Evolutionary conservation across 345 rosid species (phyloP), one percentile per base, ranked within the genome.

Genomic region (Aquilaria sinensis): DNA sequence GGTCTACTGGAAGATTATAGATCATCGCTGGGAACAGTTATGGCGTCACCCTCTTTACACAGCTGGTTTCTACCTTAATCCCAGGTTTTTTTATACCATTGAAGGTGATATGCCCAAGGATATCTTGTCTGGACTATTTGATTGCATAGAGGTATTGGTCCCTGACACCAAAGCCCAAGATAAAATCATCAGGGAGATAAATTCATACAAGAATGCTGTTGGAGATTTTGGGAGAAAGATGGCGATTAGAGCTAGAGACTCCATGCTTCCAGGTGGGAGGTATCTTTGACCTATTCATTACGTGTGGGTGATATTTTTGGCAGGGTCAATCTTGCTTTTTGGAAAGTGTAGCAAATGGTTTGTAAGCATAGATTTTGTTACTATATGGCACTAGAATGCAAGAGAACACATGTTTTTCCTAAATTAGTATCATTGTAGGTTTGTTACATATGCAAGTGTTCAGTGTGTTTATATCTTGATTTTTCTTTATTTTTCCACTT

Each of bases 191-290:
- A 86, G 83, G 77, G 96, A 90, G 71, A 71, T 88, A 50, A 77
- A 70, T 73, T 72, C 71, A 2, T 94, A 94, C 74, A 90, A 86
- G 83, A 79, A 74, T 73, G 88, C 90, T 57, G 74, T 61, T 59
- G 97, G 99, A 53, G 89, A 90, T 72, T 85, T 94, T 12, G 97
- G 93, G 66, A 90, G 96, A 78, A 88, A 88, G 73, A 79, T 94
- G 84, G 91, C 97, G 14, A 67, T 85, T 63, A 79, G 97, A 79
- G 89, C 96, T 56, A 81, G 85, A 59, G 97, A 88, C 61, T 85
- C 87, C 59, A 53, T 89, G 72, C 84, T 76, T 77, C 95, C 97
- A 65, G 89, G 97, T 87, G 69, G 12, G 76, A 14, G 53, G 43
- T 3, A 37, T 62, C 72, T 55, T 23, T 53, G 29, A 37, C 43